Percentiles rank a stretch among this genome's conserved stretches.
Evolutionary conservation across 306 rosid genomes (phyloP).

Genomic region (Carpinus fangiana): DNA sequence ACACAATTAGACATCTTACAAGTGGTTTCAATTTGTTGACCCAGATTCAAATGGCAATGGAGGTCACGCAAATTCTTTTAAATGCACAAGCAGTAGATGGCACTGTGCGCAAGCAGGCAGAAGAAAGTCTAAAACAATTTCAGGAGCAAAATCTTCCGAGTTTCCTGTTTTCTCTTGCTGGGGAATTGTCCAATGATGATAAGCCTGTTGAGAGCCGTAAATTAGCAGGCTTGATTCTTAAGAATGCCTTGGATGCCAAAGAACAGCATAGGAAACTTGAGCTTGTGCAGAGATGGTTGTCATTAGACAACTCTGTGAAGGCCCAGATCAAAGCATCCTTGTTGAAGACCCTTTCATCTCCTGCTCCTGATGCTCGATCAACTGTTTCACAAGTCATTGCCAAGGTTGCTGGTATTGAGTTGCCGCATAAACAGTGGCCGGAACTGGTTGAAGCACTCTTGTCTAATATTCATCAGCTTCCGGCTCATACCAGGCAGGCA

Average conservation of each 20-base stretch:
- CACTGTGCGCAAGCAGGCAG: conserved; percentile 72
- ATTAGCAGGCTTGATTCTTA: conserved; percentile 82
- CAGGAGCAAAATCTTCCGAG: conserved; percentile 91
- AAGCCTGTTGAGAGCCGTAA: conserved; percentile 87
- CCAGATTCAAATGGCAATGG: conserved; percentile 74
- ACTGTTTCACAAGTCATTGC: conserved; percentile 93
- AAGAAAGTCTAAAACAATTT: conserved; percentile 76
- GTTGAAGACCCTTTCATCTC: conserved; percentile 76
- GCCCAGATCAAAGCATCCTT: conserved; percentile 72
- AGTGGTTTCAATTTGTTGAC: conserved; percentile 12
- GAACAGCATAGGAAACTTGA: conserved; percentile 86
- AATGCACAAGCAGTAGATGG: conserved; percentile 93
- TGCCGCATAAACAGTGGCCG: conserved; percentile 94
- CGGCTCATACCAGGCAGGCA: conserved; percentile 76
- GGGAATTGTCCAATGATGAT: conserved; percentile 84
- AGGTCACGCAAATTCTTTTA: conserved; percentile 81
- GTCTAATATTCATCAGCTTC: conserved; percentile 74
- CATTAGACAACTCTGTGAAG: conserved; percentile 60
- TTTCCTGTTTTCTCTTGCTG: conserved; percentile 84
- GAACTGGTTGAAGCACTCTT: conserved; percentile 73
- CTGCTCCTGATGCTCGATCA: conserved; percentile 74
- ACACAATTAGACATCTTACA: not conserved
- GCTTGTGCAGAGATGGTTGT: conserved; percentile 78
- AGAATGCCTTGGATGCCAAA: conserved; percentile 93
- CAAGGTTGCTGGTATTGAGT: conserved; percentile 85